Percentiles rank a stretch among this genome's conserved stretches.
Conservation (phyloP, 192 early-diverging fungal species). For the Entomortierella lignicola region DNA sequence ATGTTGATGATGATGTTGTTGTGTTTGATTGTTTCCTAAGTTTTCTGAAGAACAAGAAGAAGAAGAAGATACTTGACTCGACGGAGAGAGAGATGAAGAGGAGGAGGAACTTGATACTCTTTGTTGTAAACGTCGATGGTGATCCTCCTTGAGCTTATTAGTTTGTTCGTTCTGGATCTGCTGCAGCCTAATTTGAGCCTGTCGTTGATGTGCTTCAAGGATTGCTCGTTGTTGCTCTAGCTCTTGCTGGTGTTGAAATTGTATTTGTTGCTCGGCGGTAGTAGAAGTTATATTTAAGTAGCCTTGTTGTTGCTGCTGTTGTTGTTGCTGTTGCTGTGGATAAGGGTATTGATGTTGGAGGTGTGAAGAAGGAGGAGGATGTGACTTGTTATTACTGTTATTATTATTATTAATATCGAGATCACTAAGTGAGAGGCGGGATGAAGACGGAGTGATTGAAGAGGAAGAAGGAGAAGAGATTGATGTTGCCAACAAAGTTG, state of each 20-base stretch:
- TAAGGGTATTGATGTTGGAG: background rate
- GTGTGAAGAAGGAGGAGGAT: background rate
- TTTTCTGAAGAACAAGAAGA: too few relatives aligned
- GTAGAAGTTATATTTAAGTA: too few relatives aligned
- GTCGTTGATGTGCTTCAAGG: constrained; percentile 28
- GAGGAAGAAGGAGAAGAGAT: constrained; percentile 14
- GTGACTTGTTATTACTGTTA: too few relatives aligned
- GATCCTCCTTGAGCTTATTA: constrained; percentile 8
- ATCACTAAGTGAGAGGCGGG: background rate
- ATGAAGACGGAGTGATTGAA: background rate
- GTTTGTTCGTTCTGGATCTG: constrained; percentile 22
- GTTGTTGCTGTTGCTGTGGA: constrained; percentile 8
- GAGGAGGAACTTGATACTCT: too few relatives aligned
- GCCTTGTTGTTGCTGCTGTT: background rate
- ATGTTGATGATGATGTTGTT: constrained; percentile 1
- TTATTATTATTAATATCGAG: background rate
- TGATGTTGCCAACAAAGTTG: background rate
- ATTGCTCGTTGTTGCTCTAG: constrained; percentile 4
- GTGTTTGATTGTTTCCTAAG: too few relatives aligned
- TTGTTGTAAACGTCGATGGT: too few relatives aligned
- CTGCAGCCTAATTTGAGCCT: constrained; percentile 20
- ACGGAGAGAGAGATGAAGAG: too few relatives aligned
- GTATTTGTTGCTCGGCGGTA: background rate
- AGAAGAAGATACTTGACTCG: too few relatives aligned
- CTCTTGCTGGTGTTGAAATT: constrained; percentile 8